Percentiles rank a stretch among this genome's conserved stretches.
phyloP scores from a whole-genome alignment of 257 asterid genomes.

The Capsicum pubescens region DNA sequence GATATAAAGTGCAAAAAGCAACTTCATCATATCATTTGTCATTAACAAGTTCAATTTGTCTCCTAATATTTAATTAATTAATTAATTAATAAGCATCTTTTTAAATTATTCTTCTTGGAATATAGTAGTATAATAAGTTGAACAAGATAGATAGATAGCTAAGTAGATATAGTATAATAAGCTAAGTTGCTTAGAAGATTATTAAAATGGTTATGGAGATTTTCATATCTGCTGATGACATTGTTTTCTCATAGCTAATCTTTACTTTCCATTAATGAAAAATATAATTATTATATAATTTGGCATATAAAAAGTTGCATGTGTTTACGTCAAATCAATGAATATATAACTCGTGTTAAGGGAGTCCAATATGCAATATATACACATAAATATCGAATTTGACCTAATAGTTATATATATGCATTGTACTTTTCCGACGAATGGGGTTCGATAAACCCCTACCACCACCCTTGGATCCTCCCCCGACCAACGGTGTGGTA shows the following conservation, averaged over 20 bases:
- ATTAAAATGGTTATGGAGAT: neutral
- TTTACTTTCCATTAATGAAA: neutral
- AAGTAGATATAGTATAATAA: neutral
- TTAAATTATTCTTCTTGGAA: neutral
- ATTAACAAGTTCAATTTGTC: constrained; percentile 11
- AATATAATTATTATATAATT: neutral
- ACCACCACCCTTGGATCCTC: too few relatives aligned
- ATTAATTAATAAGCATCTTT: neutral
- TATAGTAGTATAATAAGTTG: neutral
- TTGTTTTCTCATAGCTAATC: neutral
- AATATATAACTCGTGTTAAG: neutral
- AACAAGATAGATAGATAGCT: neutral
- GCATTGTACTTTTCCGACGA: too few relatives aligned
- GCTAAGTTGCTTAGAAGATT: neutral
- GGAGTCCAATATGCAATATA: too few relatives aligned
- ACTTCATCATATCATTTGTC: constrained; percentile 22
- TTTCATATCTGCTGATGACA: neutral
- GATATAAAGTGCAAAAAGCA: constrained; percentile 18
- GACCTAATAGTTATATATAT: too few relatives aligned
- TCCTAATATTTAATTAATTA: neutral
- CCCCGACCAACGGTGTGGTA: too few relatives aligned
- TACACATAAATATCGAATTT: too few relatives aligned
- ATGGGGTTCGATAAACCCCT: too few relatives aligned
- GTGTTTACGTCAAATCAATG: neutral
- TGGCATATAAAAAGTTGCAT: neutral